A percentile compares a stretch with the other conserved stretches of the same genome.
phyloP scores from a whole-genome alignment of 192 early-diverging fungal species.

The Chytriomyces sp. region DNA sequence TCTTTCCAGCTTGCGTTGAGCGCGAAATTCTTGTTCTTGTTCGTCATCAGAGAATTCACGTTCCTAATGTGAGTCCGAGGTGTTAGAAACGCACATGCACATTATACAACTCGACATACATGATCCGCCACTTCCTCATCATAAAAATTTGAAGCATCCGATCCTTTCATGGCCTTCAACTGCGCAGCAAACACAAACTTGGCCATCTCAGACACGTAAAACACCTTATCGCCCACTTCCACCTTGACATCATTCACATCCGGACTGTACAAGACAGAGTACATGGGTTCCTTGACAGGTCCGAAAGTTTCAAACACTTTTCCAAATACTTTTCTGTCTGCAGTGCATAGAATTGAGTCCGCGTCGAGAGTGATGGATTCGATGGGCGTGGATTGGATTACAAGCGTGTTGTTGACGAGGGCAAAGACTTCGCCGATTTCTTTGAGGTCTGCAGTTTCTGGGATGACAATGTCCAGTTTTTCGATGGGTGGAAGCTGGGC shows the following conservation, averaged over 20 bases:
- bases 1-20: slow-evolving; percentile 43
- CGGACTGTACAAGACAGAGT: slow-evolving; percentile 77
- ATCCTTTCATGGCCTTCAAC: slow-evolving; percentile 75
- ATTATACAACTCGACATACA: slow-evolving; percentile 38
- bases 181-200: slow-evolving; percentile 69
- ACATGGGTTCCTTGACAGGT: slow-evolving; percentile 80
- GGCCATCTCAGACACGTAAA: slow-evolving; percentile 64
- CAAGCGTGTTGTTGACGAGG: slow-evolving; percentile 74
- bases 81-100: too few species aligned
- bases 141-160: slow-evolving; percentile 88
- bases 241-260: slow-evolving; percentile 55
- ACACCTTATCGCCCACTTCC: slow-evolving; percentile 56
- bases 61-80: slow-evolving; percentile 40
- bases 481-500: slow-evolving; percentile 41
- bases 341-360: slow-evolving; percentile 73
- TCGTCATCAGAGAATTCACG: slow-evolving; percentile 98
- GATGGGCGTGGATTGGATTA: slow-evolving; percentile 61
- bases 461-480: slow-evolving; percentile 55
- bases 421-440: slow-evolving; percentile 70
- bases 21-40: slow-evolving; percentile 69
- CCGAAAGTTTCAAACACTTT: slow-evolving; percentile 87
- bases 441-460: slow-evolving; percentile 54
- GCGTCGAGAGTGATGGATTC: slow-evolving; percentile 71
- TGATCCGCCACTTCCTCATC: slow-evolving; percentile 88
- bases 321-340: slow-evolving; percentile 54